phyloP scores from a whole-genome alignment of 2,329 filamentous ascomycete genomes.

The Fusarium kyushuense region DNA sequence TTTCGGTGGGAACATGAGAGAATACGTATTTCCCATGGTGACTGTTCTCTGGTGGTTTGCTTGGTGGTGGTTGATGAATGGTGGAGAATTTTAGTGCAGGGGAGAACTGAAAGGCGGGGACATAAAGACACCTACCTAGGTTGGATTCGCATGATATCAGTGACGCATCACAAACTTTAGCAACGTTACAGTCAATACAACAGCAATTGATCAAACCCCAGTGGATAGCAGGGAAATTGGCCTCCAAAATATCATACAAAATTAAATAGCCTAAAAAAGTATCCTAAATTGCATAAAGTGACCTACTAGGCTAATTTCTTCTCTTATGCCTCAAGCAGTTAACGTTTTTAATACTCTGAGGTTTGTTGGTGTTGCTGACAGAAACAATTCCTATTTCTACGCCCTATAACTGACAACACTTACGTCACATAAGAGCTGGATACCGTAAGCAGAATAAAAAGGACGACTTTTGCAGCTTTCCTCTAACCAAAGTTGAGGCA shows the following conservation, averaged over 20 bases:
- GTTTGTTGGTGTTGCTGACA: not conserved
- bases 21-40: constrained; percentile 20
- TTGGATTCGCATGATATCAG: too few species aligned
- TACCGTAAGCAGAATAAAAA: not conserved
- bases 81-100: not conserved
- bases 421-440: constrained; percentile 11
- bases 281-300: too few species aligned
- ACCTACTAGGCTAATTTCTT: too few species aligned
- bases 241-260: too few species aligned
- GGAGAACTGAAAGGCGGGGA: not conserved
- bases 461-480: not conserved
- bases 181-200: not conserved
- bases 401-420: not conserved
- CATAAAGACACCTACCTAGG: too few species aligned
- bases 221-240: too few species aligned
- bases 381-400: not conserved
- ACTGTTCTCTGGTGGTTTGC: not conserved
- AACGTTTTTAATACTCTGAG: too few species aligned
- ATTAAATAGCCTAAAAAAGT: too few species aligned
- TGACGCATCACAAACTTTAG: not conserved
- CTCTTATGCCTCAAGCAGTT: too few species aligned
- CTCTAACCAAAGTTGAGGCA: not conserved
- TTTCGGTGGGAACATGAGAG: constrained; percentile 15
- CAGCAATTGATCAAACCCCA: too few species aligned
- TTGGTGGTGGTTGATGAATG: not conserved